phyloP scores from a whole-genome alignment of 176 grass and related monocot genomes.

The Hyparrhenia diplandra region DNA sequence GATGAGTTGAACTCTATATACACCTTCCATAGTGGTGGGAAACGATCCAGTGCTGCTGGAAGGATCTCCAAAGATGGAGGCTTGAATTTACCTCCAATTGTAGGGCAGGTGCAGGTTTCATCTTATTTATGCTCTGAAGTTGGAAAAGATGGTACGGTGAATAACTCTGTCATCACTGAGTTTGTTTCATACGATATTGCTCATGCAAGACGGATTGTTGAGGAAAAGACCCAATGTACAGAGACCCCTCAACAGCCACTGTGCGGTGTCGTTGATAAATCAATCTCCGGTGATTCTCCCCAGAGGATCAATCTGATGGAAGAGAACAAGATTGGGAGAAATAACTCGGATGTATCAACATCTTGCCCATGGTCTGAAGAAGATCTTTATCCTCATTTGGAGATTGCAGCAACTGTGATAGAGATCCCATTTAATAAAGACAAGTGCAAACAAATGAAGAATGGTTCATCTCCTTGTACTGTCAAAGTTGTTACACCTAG shows the following conservation, averaged over 20 bases:
- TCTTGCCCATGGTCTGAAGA: slow-evolving; percentile 68
- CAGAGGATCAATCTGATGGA: slow-evolving; percentile 21
- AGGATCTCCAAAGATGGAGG: slow-evolving; percentile 53
- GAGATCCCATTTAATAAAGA: slow-evolving; percentile 66
- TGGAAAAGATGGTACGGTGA: slow-evolving; percentile 50
- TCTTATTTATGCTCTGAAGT: slow-evolving; percentile 86
- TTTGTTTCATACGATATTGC: slow-evolving; percentile 82
- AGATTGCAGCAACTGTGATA: slow-evolving; percentile 75
- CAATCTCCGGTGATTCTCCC: slow-evolving; percentile 9
- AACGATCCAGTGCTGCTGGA: slow-evolving; percentile 52
- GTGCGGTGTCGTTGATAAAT: not conserved
- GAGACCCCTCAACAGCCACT: slow-evolving; percentile 13
- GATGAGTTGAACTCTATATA: slow-evolving; percentile 76
- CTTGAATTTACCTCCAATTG: slow-evolving; percentile 40
- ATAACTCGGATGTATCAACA: slow-evolving; percentile 52
- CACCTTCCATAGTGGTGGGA: slow-evolving; percentile 72
- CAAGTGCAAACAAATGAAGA: slow-evolving; percentile 39
- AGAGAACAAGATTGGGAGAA: slow-evolving; percentile 25
- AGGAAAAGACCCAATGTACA: slow-evolving; percentile 56
- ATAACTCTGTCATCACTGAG: slow-evolving; percentile 67
- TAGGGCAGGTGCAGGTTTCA: slow-evolving; percentile 88
- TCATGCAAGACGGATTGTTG: slow-evolving; percentile 60
- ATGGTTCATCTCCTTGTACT: slow-evolving; percentile 27
- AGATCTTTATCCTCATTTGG: slow-evolving; percentile 76
- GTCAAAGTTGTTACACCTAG: slow-evolving; percentile 63